Conservation (phyloP, 495 filamentous ascomycete species). For the Aspergillus sclerotioniger region DNA sequence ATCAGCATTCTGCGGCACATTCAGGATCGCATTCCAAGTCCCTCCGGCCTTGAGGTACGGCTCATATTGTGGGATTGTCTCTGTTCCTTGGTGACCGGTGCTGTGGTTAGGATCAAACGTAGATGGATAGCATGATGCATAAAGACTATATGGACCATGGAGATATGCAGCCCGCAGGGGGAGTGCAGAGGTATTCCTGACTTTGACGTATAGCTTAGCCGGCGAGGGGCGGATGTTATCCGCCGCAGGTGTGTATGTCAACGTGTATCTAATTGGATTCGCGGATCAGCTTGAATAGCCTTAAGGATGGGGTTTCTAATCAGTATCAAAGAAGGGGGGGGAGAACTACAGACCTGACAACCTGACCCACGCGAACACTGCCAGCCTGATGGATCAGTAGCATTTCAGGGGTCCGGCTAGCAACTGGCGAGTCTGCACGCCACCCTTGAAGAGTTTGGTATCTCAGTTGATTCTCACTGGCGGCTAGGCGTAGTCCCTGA, state of each 20-base stretch:
- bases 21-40: slow-evolving; percentile 72
- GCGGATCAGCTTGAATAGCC: neutral
- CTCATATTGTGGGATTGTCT: slow-evolving; percentile 83
- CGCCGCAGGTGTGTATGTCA: slow-evolving; percentile 86
- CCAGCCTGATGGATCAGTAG: slow-evolving; percentile 85
- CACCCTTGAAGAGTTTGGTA: slow-evolving; percentile 44
- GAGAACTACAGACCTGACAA: slow-evolving; percentile 58
- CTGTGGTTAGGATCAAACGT: slow-evolving; percentile 76
- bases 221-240: slow-evolving; percentile 88
- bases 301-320: neutral
- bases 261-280: slow-evolving; percentile 64
- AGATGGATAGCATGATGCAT: slow-evolving; percentile 77
- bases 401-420: slow-evolving; percentile 54
- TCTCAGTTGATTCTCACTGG: slow-evolving; percentile 21
- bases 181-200: slow-evolving; percentile 89
- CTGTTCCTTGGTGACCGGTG: slow-evolving; percentile 56
- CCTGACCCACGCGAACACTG: slow-evolving; percentile 87
- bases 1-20: slow-evolving; percentile 61
- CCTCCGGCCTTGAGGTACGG: slow-evolving; percentile 94
- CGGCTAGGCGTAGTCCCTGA: slow-evolving; percentile 21
- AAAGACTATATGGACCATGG: slow-evolving; percentile 90
- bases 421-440: slow-evolving; percentile 26
- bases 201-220: slow-evolving; percentile 70
- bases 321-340: neutral
- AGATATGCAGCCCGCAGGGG: slow-evolving; percentile 92